These are phyloP conservation scores for Coemansia sp. DNA, from an alignment of 192 early-diverging fungal species.

Conservation along the genomic window DNA sequence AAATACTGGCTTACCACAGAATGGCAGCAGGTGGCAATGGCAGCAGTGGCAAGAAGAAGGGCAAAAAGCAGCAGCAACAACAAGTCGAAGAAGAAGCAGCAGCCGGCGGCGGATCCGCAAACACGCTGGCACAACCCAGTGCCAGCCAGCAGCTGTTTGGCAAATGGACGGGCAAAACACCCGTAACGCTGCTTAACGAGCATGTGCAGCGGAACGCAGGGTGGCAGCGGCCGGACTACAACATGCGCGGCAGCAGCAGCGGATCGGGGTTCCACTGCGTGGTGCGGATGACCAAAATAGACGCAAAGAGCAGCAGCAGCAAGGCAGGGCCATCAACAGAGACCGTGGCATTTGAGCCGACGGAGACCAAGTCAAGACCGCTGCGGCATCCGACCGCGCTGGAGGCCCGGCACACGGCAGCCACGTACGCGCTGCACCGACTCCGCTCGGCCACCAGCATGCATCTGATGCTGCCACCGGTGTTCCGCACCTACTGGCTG, in stretches of 20 bases:
- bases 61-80: neutral
- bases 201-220: constrained; percentile 62
- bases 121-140: neutral
- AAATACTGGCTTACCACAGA: too few relatives aligned
- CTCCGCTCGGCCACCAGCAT: constrained; percentile 64
- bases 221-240: constrained; percentile 74
- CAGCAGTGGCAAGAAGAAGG: neutral
- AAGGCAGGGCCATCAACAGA: constrained; percentile 10
- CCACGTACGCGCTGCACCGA: constrained; percentile 79
- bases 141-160: constrained; percentile 57
- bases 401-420: constrained; percentile 68
- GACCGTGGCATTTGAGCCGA: constrained; percentile 28
- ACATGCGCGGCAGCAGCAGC: constrained; percentile 65
- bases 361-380: constrained; percentile 2
- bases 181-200: constrained; percentile 74
- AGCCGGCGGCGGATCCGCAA: neutral
- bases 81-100: neutral
- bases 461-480: constrained; percentile 73
- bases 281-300: constrained; percentile 25
- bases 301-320: constrained; percentile 19
- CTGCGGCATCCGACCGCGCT: constrained; percentile 25
- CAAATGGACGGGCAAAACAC: constrained; percentile 88
- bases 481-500: constrained; percentile 71
- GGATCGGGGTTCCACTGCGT: constrained; percentile 51
- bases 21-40: constrained; percentile 1